A percentile compares a stretch with the other conserved stretches of the same genome.
phyloP scores from a whole-genome alignment of 2,329 filamentous ascomycete species.

The Torrubiellomyces zombiae region DNA sequence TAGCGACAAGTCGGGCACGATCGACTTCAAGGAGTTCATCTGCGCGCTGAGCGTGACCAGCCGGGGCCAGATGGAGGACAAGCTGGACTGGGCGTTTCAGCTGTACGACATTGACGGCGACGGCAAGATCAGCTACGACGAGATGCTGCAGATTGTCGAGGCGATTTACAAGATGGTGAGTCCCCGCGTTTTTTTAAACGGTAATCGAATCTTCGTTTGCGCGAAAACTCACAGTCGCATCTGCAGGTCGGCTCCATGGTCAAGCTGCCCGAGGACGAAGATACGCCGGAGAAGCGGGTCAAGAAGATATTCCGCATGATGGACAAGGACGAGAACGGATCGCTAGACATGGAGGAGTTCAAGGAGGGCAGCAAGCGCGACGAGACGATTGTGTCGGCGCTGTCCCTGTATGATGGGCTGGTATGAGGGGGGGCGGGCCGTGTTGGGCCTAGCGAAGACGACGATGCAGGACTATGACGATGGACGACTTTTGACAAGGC shows the following conservation, averaged over 20 bases:
- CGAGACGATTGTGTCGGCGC: conserved; percentile 93
- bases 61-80: conserved; percentile 97
- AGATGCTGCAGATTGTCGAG: conserved; percentile 97
- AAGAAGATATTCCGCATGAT: conserved; percentile 99
- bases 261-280: conserved; percentile 94
- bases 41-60: conserved; percentile 94
- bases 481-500: no score
- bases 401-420: conserved; percentile 90
- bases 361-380: conserved; percentile 98
- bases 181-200: conserved; percentile 1
- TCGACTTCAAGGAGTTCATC: conserved; percentile 99
- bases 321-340: conserved; percentile 99
- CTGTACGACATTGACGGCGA: conserved; percentile 98
- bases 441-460: no score
- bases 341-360: conserved; percentile 92
- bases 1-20: conserved; percentile 88
- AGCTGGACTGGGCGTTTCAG: conserved; percentile 98
- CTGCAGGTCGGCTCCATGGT: conserved; percentile 92
- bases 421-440: conserved; percentile 35
- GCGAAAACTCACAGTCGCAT: background rate
- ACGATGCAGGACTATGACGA: no score
- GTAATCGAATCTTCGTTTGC: no score
- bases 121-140: conserved; percentile 96
- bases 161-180: conserved; percentile 98
- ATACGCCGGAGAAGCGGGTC: conserved; percentile 96